These are phyloP conservation scores for Physocladia obscura DNA, from an alignment of 192 early-diverging fungal species.

Conservation along the genomic window DNA sequence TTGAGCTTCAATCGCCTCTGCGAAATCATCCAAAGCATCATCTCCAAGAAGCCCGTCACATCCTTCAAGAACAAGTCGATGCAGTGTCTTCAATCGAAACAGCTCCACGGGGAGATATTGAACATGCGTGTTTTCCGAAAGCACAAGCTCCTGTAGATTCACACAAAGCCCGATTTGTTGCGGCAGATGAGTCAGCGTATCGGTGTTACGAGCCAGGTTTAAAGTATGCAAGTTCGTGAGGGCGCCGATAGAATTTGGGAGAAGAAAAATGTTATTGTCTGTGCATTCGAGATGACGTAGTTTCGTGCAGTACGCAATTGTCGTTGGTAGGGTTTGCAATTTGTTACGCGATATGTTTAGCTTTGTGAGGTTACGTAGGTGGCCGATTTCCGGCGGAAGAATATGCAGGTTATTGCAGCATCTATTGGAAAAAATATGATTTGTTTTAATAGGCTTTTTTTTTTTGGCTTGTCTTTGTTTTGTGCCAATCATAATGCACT, in stretches of 20 bases:
- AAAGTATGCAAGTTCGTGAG: slow-evolving; percentile 66
- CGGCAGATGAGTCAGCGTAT: slow-evolving; percentile 59
- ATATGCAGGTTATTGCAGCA: slow-evolving; percentile 71
- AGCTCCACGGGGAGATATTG: slow-evolving; percentile 70
- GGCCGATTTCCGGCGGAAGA: slow-evolving; percentile 75
- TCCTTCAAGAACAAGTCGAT: slow-evolving; percentile 53
- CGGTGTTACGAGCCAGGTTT: slow-evolving; percentile 62
- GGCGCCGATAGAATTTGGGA: slow-evolving; percentile 65
- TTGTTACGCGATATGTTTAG: slow-evolving; percentile 69
- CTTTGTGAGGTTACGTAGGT: slow-evolving; percentile 63
- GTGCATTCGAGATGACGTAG: slow-evolving; percentile 65
- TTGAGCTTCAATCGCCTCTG: slow-evolving; percentile 27
- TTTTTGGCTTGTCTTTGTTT: background rate
- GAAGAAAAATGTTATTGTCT: slow-evolving; percentile 58
- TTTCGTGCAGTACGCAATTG: slow-evolving; percentile 65
- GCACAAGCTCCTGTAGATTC: slow-evolving; percentile 63
- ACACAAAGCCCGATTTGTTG: slow-evolving; percentile 62
- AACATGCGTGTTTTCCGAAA: slow-evolving; percentile 64
- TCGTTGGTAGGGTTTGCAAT: slow-evolving; percentile 65
- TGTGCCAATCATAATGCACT: background rate
- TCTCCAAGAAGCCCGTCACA: slow-evolving; percentile 48
- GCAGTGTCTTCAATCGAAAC: slow-evolving; percentile 65
- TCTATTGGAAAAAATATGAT: slow-evolving; percentile 45
- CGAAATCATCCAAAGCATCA: slow-evolving; percentile 27
- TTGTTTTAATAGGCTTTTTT: background rate